Base-by-base conservation (phyloP, 2,329 filamentous ascomycete genomes). In the Alternaria conjuncta region DNA sequence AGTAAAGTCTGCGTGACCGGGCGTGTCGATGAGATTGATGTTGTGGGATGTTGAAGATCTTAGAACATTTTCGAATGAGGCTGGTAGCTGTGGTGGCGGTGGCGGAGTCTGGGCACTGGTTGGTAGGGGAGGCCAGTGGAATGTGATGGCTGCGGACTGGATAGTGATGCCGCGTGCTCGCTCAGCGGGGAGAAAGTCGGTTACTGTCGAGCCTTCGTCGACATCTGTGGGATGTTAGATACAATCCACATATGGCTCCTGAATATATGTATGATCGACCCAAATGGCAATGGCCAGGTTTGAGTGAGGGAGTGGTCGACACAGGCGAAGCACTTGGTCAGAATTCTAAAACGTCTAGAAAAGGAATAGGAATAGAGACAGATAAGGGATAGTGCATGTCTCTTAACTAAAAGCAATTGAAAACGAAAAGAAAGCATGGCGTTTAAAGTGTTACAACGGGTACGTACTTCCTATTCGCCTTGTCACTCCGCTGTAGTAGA, bases 1-100 rank as follows among this genome's bases (percentile, higher is more conserved):
- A 1, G 95, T 94, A 73, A 99, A 99, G 78, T 99, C 96, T 21
- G 96, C 94, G 76, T 99, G 96, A 2, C 96, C 96, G 3, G 96
- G 96, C 0, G 96, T 98, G 78, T 99, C 96, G 64, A 99, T 98
- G 20, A 79, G 71, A 56, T 79, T 79, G 58, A 77, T 69, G 36
- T 78, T 80, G 77, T 95, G 89, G 2, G 87, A 79, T 7, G 82
- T 78, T 7, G 82, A 81, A 49, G 86, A 89, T 59, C 82, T 82
- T 8, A 88, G 80, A 9, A 69, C 60, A 7, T 62, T 62, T 6
- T 76, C 71, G 57, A 74, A 75, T 6, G 70, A 66, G 41, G 65
- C 1, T 78, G 81, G n/a, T 73, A 76, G 25, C 79, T 57, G 63
- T 23, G 66, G 58, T 79, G 47, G 25, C 18, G 64, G 59, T 71